These are phyloP conservation scores for Debaryomyces castellii DNA, from an alignment of 805 yeast genomes.

Conservation along the genomic window DNA sequence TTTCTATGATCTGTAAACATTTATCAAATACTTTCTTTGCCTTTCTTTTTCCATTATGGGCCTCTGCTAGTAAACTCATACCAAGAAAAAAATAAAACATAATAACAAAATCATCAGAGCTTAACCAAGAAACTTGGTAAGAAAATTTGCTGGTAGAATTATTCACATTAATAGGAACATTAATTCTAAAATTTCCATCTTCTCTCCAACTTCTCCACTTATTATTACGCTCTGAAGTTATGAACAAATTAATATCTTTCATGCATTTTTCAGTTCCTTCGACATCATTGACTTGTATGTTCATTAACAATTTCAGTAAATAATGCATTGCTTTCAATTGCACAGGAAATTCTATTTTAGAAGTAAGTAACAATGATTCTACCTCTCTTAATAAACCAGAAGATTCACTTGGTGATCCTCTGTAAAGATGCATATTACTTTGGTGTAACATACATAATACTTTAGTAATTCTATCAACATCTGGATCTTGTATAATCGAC, in stretches of 20 bases:
- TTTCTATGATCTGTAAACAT: slow-evolving; percentile 33
- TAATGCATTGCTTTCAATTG: slow-evolving; percentile 34
- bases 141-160: background rate
- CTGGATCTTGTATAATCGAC: slow-evolving; percentile 8
- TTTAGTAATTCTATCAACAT: slow-evolving; percentile 14
- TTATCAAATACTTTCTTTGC: slow-evolving; percentile 35
- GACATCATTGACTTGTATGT: slow-evolving; percentile 26
- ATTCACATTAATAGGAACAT: slow-evolving; percentile 1
- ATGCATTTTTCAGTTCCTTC: slow-evolving; percentile 21
- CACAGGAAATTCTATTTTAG: slow-evolving; percentile 13
- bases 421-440: slow-evolving; percentile 27
- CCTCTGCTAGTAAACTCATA: slow-evolving; percentile 33
- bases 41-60: slow-evolving; percentile 32
- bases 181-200: slow-evolving; percentile 22
- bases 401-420: slow-evolving; percentile 24
- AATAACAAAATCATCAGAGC: slow-evolving; percentile 42
- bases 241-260: slow-evolving; percentile 18
- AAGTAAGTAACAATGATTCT: slow-evolving; percentile 5
- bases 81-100: slow-evolving; percentile 44
- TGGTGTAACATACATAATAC: slow-evolving; percentile 24
- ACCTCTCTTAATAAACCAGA: slow-evolving; percentile 14
- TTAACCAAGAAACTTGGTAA: slow-evolving; percentile 40
- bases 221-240: slow-evolving; percentile 17
- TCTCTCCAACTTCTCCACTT: slow-evolving; percentile 28
- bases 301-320: slow-evolving; percentile 22